phyloP scores from a whole-genome alignment of 305 asterid species.

The Coffea humblotiana region DNA sequence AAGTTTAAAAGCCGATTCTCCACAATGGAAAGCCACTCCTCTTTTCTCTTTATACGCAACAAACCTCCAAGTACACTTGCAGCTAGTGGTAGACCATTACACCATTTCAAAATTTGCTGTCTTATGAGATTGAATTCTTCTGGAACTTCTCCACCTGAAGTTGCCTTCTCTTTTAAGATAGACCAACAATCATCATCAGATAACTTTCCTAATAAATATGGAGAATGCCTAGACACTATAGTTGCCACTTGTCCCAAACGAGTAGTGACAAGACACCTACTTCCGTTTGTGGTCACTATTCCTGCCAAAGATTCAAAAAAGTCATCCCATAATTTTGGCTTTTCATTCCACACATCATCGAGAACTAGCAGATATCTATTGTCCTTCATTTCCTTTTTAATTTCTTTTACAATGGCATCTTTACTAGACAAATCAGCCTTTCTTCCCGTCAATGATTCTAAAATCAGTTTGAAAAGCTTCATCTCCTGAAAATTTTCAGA shows the following conservation, averaged over 20 bases:
- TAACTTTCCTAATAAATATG: neutral
- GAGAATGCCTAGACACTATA: neutral
- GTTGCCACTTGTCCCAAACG: neutral
- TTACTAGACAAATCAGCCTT: neutral
- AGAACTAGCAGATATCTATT: conserved; percentile 30
- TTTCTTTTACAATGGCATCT: conserved; percentile 15
- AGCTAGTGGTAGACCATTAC: conserved; percentile 17
- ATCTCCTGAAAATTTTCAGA: conserved; percentile 15
- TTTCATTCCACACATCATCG: conserved; percentile 33
- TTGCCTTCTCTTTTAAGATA: neutral
- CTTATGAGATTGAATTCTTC: neutral
- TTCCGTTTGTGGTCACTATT: neutral
- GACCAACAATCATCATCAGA: too few species aligned
- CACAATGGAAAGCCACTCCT: conserved; percentile 6
- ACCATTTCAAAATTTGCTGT: neutral
- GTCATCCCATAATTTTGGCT: neutral
- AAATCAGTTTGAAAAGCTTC: conserved; percentile 21
- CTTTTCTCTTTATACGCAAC: neutral
- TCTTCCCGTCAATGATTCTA: conserved; percentile 7
- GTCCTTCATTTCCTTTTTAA: neutral
- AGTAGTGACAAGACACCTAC: conserved; percentile 14
- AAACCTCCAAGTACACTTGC: conserved; percentile 11
- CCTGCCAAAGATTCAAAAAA: conserved; percentile 2
- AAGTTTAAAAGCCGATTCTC: neutral
- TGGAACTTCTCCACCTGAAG: neutral